Conservation (phyloP, 2,329 filamentous ascomycete genomes). For the Arthroderma uncinatum region DNA sequence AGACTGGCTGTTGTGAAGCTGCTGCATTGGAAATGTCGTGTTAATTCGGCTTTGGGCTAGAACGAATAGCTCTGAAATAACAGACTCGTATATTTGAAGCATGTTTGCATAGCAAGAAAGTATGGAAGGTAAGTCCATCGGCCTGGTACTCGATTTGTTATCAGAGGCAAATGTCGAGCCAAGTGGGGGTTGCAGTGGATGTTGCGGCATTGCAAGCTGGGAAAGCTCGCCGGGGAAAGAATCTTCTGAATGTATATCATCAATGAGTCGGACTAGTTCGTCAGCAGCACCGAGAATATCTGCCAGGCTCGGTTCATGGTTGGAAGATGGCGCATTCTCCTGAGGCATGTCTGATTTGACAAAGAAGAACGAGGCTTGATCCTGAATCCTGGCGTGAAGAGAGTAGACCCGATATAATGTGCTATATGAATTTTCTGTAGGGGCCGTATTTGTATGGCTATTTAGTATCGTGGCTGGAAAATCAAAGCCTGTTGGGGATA, state of each 20-base stretch:
- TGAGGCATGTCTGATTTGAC: not conserved
- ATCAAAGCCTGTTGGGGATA: not conserved
- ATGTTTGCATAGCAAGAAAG: not conserved
- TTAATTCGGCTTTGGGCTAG: not conserved
- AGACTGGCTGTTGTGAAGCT: not conserved
- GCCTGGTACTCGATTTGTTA: not conserved
- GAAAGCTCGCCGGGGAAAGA: not conserved
- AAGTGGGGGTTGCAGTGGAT: too few species aligned
- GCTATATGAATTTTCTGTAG: not conserved
- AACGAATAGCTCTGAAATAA: not conserved
- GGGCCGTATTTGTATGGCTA: not conserved
- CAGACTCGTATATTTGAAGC: not conserved
- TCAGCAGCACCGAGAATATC: conserved; percentile 1
- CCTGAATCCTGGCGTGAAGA: not conserved
- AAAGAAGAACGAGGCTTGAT: not conserved
- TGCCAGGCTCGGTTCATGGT: not conserved
- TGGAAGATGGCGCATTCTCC: not conserved
- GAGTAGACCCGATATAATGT: not conserved
- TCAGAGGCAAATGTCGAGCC: not conserved
- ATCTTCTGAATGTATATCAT: not conserved
- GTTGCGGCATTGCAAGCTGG: not conserved
- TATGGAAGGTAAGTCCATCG: not conserved
- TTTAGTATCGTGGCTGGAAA: not conserved
- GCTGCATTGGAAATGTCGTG: not conserved
- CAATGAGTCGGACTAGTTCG: not conserved